These are phyloP conservation scores for Aspergillus cavernicola DNA, from an alignment of 495 filamentous ascomycete genomes.

Conservation along the genomic window DNA sequence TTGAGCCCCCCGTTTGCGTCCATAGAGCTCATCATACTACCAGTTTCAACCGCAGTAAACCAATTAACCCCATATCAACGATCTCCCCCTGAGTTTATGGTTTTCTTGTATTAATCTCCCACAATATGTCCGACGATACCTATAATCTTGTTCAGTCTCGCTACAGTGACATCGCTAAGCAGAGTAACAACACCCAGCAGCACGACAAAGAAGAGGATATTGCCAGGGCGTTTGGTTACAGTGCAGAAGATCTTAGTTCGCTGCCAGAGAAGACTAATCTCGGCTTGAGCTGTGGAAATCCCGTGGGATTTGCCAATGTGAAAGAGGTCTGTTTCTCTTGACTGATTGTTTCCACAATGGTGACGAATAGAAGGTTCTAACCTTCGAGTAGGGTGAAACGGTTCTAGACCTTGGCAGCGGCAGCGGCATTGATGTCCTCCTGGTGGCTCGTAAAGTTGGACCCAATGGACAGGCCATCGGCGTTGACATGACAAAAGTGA, in stretches of 20 bases:
- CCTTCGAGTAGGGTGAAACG: slow-evolving; percentile 46
- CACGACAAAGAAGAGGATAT: slow-evolving; percentile 27
- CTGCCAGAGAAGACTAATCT: slow-evolving; percentile 55
- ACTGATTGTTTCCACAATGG: too few relatives aligned
- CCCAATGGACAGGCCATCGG: slow-evolving; percentile 49
- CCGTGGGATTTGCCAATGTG: slow-evolving; percentile 49
- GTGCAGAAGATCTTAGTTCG: slow-evolving; percentile 43
- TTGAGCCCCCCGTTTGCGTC: not conserved
- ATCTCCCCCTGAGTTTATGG: not conserved
- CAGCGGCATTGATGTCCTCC: slow-evolving; percentile 59
- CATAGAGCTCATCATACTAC: too few relatives aligned
- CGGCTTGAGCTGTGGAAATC: slow-evolving; percentile 61
- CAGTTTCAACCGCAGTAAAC: too few relatives aligned
- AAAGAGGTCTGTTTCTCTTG: slow-evolving; percentile 21
- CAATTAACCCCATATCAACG: not conserved
- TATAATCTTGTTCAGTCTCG: slow-evolving; percentile 12
- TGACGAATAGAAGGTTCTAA: too few relatives aligned
- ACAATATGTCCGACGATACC: slow-evolving; percentile 4
- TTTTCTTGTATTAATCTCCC: not conserved
- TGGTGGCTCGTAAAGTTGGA: slow-evolving; percentile 52
- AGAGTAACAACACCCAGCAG: not conserved
- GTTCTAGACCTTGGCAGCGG: slow-evolving; percentile 58
- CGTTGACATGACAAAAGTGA: slow-evolving; percentile 59
- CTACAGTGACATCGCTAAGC: slow-evolving; percentile 14
- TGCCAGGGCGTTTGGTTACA: slow-evolving; percentile 57